Base-by-base conservation (phyloP, 768 basidiomycete species). In the Cyclocybe aegerita region DNA sequence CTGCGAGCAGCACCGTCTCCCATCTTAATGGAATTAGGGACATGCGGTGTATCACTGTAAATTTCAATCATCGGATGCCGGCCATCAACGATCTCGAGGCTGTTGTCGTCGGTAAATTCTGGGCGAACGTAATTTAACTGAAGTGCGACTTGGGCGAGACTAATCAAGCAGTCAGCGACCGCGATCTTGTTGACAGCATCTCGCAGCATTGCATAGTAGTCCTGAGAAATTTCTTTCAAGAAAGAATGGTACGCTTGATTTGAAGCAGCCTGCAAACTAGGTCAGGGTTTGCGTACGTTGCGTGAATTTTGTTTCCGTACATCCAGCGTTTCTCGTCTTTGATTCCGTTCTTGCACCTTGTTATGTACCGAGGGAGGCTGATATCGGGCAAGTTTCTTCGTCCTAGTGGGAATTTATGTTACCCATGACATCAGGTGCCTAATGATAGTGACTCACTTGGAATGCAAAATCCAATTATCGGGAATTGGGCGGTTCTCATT, bases 11-110 rank as follows among this genome's bases (percentile, higher is more conserved):
- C 62, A 10, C 62, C 73, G 12, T 71, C 77, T 7, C 86, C 86
- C 63, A 97, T 82, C 1, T 67, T 60, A 12, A 96, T 66, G 9
- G 83, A 79, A 64, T 97, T 98, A 2, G 93, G 86, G 1, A 98
- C 86, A 67, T 92, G 96, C 2, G 93, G 91, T 53, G 90, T 83
- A 1, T 84, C 70, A 35, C 83, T 74, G 15, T 94, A 68, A 7
- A 78, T 78, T 65, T 97, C 95, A 11, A 95, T 82, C 82, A 98
- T 93, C 0, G 96, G 96, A 72, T 99, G 96, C 9, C 93, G 79
- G 0, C 92, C 95, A n/a, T 86, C 82, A 9, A 77, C 68, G 30
- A 98, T 88, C 52, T 90, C 85, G 9, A 98, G 71, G 17, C 65
- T 65, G 42, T 85, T 79, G 29, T 83, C 81, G 6, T 85, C 78